Conservation (phyloP, 2,329 filamentous ascomycete species). For the Metarhizium sp. region DNA sequence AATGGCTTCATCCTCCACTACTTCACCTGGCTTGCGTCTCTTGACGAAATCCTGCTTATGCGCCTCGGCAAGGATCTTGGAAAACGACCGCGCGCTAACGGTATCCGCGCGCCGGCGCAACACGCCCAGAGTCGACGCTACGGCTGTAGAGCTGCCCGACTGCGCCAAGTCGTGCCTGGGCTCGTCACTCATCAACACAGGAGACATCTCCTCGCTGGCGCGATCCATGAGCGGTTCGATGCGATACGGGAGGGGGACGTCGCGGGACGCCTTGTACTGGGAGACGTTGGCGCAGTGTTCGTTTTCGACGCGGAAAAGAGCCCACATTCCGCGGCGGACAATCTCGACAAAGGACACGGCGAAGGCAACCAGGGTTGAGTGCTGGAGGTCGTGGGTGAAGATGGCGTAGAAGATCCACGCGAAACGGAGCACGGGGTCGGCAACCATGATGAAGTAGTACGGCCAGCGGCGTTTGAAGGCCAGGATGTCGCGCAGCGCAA, state of each 20-base stretch:
- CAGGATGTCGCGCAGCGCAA: conserved; percentile 64
- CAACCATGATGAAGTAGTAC: conserved; percentile 77
- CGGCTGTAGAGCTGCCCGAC: conserved; percentile 12
- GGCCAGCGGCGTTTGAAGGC: conserved; percentile 71
- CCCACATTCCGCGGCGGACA: conserved; percentile 81
- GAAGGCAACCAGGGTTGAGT: conserved; percentile 77
- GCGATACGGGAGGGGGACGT: conserved; percentile 77
- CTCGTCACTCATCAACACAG: conserved; percentile 8
- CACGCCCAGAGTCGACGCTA: conserved; percentile 12
- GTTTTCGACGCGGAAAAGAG: conserved; percentile 89
- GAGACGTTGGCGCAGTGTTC: conserved; percentile 92
- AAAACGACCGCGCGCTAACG: conserved; percentile 28
- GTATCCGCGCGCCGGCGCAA: conserved; percentile 24
- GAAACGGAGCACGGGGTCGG: conserved; percentile 81
- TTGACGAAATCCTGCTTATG: conserved; percentile 91
- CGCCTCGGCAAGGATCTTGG: conserved; percentile 66
- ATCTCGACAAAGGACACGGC: conserved; percentile 70
- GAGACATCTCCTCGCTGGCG: conserved; percentile 25
- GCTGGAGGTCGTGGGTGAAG: conserved; percentile 68
- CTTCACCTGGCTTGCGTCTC: conserved; percentile 38
- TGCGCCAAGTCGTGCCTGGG: conserved; percentile 5
- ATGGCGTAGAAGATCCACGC: conserved; percentile 93
- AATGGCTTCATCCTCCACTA: conserved; percentile 15
- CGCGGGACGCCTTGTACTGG: conserved; percentile 80
- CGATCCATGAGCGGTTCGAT: conserved; percentile 39